Evolutionary conservation across 371 early-diverging fungal species (phyloP).

Genomic region (Mortierella sp.): DNA sequence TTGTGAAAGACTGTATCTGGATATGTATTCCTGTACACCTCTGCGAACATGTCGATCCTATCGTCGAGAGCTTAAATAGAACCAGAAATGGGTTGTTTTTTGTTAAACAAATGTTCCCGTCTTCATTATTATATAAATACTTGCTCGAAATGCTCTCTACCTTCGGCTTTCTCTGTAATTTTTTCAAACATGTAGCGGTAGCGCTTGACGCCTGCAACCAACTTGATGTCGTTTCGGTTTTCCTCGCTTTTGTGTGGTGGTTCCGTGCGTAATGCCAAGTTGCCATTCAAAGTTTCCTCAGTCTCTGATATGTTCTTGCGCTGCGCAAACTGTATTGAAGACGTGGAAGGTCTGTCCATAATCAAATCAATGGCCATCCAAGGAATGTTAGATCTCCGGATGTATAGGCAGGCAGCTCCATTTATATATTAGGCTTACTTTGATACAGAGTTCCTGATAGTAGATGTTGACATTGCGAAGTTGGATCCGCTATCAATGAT

Average conservation of each 20-base stretch:
- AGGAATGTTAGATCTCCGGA: not conserved
- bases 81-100: too few species aligned
- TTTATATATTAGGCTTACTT: not conserved
- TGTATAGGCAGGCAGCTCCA: not conserved
- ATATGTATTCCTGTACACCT: conserved; percentile 58
- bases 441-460: conserved; percentile 15
- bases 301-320: conserved; percentile 28
- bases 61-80: conserved; percentile 66
- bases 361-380: not conserved
- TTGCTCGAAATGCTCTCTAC: conserved; percentile 26
- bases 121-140: not conserved
- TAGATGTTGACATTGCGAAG: conserved; percentile 7
- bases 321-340: conserved; percentile 44
- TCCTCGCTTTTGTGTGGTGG: conserved; percentile 13
- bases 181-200: conserved; percentile 95
- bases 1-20: conserved; percentile 69
- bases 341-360: conserved; percentile 19
- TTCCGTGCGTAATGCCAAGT: conserved; percentile 20
- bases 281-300: conserved; percentile 35
- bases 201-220: conserved; percentile 65
- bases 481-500: conserved; percentile 6
- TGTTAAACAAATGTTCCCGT: not conserved
- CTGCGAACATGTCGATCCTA: conserved; percentile 76
- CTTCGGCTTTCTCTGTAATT: conserved; percentile 76
- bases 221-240: conserved; percentile 52